Evolutionary conservation across 306 rosid species (phyloP), one percentile per base, ranked within the genome.

Genomic region (Crotalaria pallida): DNA sequence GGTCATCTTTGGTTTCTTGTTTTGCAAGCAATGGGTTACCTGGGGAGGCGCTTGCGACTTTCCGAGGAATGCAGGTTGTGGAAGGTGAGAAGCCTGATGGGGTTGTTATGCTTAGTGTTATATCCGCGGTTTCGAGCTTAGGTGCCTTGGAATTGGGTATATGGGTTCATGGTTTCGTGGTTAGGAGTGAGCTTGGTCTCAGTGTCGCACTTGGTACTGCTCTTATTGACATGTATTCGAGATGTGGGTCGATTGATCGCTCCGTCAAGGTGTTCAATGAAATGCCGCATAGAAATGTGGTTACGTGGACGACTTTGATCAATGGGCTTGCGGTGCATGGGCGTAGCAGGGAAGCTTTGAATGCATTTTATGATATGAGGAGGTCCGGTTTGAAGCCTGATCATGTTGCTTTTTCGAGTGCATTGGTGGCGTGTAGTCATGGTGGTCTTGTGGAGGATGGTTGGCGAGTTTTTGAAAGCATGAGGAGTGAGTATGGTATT

Each of bases 391-490:
- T 87, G 44, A 65, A 55, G 66, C 89, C 89, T 16, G 92, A 87
- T 58, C 13, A 60, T 9, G 10, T 50, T 10, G 73, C 82, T 0
- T 76, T 84, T 38, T 73, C 75, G 1, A 82, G 82, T 38, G 57
- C 71, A 4, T 87, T 87, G 78, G 86, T 84, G 70, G 92, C 89
- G 29, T 87, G 92, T 70, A 82, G 89, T 34, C 92, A 87, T 21
- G 76, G 82, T 4, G 88, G 92, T 52, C 83, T 87, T 10, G 84
- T 87, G 56, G 80, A 82, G 70, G 89, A 84, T 29, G 89, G 88
- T 7, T 23, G 79, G 84, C 26, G 6, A 40, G 15, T 84, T 73
- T 87, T 82, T 6, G 15, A 52, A 58, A 76, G 80, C 75, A 82
- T 87, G 67, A 11, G 26, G 69, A 66, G 62, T 21, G 82, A 59